These are phyloP conservation scores for Clonostachys chloroleuca DNA, from an alignment of 2,329 filamentous ascomycete genomes.

Conservation along the genomic window DNA sequence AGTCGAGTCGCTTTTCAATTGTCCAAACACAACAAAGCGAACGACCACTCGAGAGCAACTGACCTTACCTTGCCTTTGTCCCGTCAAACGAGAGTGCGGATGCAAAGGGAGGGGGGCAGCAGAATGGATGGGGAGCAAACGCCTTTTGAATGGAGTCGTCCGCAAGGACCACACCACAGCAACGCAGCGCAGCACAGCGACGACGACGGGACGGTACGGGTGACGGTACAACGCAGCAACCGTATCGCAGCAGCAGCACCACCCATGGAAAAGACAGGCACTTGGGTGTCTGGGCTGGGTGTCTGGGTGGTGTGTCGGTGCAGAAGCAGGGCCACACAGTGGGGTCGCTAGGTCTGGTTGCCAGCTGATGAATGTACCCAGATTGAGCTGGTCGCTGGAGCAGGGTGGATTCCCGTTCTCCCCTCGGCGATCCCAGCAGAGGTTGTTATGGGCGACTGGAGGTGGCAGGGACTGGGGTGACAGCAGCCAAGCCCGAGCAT, in stretches of 20 bases:
- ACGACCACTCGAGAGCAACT: conserved; percentile 2
- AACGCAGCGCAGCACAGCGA: no score
- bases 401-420: not conserved
- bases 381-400: not conserved
- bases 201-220: no score
- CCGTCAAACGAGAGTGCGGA: conserved; percentile 20
- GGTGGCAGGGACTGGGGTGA: not conserved
- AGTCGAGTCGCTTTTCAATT: no score
- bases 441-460: conserved; percentile 1
- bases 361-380: not conserved
- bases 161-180: not conserved
- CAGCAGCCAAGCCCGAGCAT: not conserved
- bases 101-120: conserved; percentile 11
- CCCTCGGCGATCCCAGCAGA: not conserved
- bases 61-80: conserved; percentile 5
- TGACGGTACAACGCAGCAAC: no score
- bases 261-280: no score
- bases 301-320: no score
- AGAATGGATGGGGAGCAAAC: conserved; percentile 13
- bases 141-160: conserved; percentile 30
- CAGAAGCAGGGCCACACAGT: no score
- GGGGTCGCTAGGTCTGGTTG: not conserved
- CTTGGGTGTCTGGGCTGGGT: no score
- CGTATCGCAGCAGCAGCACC: no score
- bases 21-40: not conserved